Evolutionary conservation across 306 rosid genomes (phyloP), one percentile per base, ranked within the genome.

Genomic region (Medicago ruthenica): DNA sequence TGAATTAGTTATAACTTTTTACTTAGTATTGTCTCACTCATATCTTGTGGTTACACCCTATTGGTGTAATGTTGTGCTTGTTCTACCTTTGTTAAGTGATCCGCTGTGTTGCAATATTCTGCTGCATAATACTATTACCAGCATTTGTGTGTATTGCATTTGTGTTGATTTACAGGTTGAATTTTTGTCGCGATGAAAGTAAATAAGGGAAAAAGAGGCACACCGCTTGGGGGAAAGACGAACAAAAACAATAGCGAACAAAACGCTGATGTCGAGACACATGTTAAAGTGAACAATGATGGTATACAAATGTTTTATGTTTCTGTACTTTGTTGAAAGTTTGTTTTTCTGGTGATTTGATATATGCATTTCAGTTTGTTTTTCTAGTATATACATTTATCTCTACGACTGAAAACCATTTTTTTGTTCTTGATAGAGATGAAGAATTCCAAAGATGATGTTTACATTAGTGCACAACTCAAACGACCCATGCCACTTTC

Each of bases 361-460:
- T 53, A 3, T 53, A 53, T 17, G 12, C 2, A 42, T 34, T 27
- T 27, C 31, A 27, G 17, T 47, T 45, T 12, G 61, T 54, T 18
- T 54, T 54, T 54, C 61, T 18, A 17, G 60, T 54, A 54, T 54
- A 8, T 51, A 16, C 31, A 17, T 18, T 18, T 54, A 8, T 54
- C 61, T 54, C 61, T 54, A 54, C 31, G 4, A 20, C 14, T 54
- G 27, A 18, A 55, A 55, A 55, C 61, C 61, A 20, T 59, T 67
- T 27, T 59, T 8, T 51, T 40, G 75, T 55, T 67, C 4, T 80
- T 61, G 64, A 53, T 66, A 51, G 88, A 72, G 82, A 93, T 93
- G 97, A 93, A 89, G 89, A 89, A 96, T 92, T 83, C 92, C 16
- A 87, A 91, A 59, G 98, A 93, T 82, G 94, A 91, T 68, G 92